A percentile compares a stretch with the other conserved stretches of the same genome.
phyloP scores from a whole-genome alignment of 805 yeast genomes.

The Lachancea sp. region DNA sequence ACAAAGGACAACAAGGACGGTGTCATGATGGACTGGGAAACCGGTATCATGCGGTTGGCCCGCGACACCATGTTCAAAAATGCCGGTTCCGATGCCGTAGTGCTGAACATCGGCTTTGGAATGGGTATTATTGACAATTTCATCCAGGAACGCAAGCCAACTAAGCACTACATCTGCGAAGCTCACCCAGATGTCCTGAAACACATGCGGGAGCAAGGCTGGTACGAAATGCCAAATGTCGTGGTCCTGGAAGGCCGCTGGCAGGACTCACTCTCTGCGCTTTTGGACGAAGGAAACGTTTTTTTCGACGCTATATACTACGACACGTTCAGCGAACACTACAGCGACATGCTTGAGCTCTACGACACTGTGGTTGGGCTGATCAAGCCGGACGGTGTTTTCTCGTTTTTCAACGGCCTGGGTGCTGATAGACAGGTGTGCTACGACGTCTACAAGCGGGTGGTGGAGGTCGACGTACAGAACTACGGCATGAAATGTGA shows the following conservation, averaged over 20 bases:
- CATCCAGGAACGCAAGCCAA: slow-evolving; percentile 47
- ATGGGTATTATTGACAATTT: slow-evolving; percentile 90
- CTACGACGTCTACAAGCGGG: slow-evolving; percentile 77
- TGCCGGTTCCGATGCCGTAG: slow-evolving; percentile 35
- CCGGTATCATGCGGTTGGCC: slow-evolving; percentile 71
- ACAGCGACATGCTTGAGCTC: slow-evolving; percentile 78
- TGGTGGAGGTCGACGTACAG: slow-evolving; percentile 71
- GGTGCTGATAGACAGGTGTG: slow-evolving; percentile 73
- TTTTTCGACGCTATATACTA: slow-evolving; percentile 88
- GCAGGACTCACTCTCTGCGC: slow-evolving; percentile 72
- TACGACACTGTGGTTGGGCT: slow-evolving; percentile 79
- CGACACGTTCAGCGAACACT: slow-evolving; percentile 91
- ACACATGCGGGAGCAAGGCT: slow-evolving; percentile 66
- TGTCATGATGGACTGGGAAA: slow-evolving; percentile 98
- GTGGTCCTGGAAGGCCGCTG: slow-evolving; percentile 81
- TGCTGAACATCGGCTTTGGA: slow-evolving; percentile 89
- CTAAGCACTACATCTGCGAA: slow-evolving; percentile 76
- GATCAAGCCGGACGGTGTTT: slow-evolving; percentile 72
- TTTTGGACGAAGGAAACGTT: slow-evolving; percentile 52
- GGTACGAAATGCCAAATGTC: slow-evolving; percentile 72
- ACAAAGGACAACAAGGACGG: slow-evolving; percentile 77
- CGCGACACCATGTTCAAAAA: slow-evolving; percentile 61
- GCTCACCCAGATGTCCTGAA: slow-evolving; percentile 88
- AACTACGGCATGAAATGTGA: slow-evolving; percentile 69
- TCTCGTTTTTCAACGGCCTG: slow-evolving; percentile 87